Evolutionary conservation across 768 basidiomycete species (phyloP).

Genomic region (Xerocomellus intermedius): DNA sequence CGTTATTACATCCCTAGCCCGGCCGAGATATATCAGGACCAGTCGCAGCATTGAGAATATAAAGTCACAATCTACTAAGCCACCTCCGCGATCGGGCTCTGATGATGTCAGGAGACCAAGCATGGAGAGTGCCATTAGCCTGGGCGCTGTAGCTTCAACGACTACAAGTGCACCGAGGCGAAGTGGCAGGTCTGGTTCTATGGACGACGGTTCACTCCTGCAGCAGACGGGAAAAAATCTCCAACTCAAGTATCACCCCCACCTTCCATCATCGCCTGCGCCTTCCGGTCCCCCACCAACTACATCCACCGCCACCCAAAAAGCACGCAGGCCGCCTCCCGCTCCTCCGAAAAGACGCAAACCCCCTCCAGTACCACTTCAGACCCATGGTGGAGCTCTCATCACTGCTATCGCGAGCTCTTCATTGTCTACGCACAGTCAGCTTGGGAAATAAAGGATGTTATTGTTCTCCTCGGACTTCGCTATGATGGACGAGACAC

Average conservation of each 20-base stretch:
- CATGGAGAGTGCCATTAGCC: slow-evolving; percentile 34
- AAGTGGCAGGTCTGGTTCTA: slow-evolving; percentile 27
- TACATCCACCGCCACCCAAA: slow-evolving; percentile 22
- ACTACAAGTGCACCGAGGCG: slow-evolving; percentile 15
- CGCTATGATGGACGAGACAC: slow-evolving; percentile 5
- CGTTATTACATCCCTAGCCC: slow-evolving; percentile 25
- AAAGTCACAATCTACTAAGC: slow-evolving; percentile 30
- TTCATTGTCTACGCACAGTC: slow-evolving; percentile 23
- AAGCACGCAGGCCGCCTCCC: slow-evolving; percentile 56
- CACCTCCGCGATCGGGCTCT: slow-evolving; percentile 32
- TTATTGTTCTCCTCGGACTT: slow-evolving; percentile 2
- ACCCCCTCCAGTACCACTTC: slow-evolving; percentile 65
- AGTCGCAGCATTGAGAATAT: slow-evolving; percentile 69
- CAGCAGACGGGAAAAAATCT: slow-evolving; percentile 16
- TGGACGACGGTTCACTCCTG: slow-evolving; percentile 26
- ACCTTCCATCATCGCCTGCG: slow-evolving; percentile 17
- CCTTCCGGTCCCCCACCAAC: slow-evolving; percentile 17
- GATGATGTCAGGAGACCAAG: slow-evolving; percentile 43
- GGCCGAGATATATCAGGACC: slow-evolving; percentile 50
- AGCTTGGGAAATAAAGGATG: slow-evolving; percentile 18
- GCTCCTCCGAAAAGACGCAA: slow-evolving; percentile 67
- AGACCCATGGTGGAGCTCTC: slow-evolving; percentile 49
- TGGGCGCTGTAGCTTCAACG: slow-evolving; percentile 30
- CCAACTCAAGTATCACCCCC: slow-evolving; percentile 18
- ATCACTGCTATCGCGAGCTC: slow-evolving; percentile 57